Percentiles rank a stretch among this genome's conserved stretches.
phyloP scores from a whole-genome alignment of 257 asterid genomes.

The Agastache rugosa region DNA sequence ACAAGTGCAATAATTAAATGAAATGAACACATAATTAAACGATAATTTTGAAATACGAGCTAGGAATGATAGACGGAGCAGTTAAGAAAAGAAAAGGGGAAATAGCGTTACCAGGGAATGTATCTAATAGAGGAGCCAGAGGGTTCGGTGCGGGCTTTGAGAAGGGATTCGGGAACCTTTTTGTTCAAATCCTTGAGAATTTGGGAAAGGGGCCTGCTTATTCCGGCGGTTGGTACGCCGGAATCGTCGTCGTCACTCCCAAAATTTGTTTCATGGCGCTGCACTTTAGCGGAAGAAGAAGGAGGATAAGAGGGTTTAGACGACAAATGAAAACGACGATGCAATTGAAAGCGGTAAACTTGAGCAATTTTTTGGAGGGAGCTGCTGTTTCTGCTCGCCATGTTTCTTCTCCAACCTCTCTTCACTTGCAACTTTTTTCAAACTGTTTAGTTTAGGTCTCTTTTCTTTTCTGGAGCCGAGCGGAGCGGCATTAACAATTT shows the following conservation, averaged over 20 bases:
- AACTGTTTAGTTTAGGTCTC: not conserved
- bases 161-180: conserved; percentile 78
- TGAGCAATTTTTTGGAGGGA: conserved; percentile 21
- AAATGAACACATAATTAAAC: not conserved
- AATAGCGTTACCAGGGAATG: conserved; percentile 63
- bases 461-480: not conserved
- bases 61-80: not conserved
- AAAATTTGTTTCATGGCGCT: conserved; percentile 10
- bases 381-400: conserved; percentile 30
- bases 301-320: conserved; percentile 20
- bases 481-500: not conserved
- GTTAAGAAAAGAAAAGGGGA: not conserved
- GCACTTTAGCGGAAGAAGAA: conserved; percentile 14
- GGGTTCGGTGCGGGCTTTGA: conserved; percentile 54
- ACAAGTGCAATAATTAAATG: not conserved
- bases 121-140: conserved; percentile 61
- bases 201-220: conserved; percentile 69
- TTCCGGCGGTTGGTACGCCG: conserved; percentile 56
- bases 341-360: conserved; percentile 19
- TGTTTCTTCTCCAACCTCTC: not conserved
- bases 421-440: not conserved
- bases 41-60: not conserved
- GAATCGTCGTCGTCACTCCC: conserved; percentile 38
- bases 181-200: conserved; percentile 78
- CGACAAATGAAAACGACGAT: conserved; percentile 36